Evolutionary conservation across 2,329 filamentous ascomycete genomes (phyloP).

Genomic region (Xylaria sp.): DNA sequence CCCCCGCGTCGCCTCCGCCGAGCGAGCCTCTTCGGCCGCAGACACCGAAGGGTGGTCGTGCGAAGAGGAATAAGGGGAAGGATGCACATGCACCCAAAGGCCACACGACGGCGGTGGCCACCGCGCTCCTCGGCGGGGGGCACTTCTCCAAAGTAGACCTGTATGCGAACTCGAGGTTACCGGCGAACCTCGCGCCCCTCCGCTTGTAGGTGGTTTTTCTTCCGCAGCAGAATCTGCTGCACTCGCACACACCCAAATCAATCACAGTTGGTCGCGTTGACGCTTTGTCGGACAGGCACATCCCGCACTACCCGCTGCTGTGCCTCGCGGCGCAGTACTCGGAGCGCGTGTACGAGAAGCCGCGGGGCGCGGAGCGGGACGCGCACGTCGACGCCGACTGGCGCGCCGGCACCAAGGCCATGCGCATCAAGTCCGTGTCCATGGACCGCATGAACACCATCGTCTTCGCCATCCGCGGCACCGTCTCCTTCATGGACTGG

Average conservation of each 20-base stretch:
- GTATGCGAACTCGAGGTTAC: conserved; percentile 77
- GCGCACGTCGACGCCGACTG: conserved; percentile 73
- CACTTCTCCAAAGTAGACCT: conserved; percentile 77
- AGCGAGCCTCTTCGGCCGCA: conserved; percentile 14
- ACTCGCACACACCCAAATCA: too few relatives aligned
- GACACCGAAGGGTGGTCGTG: conserved; percentile 14
- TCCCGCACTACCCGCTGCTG: conserved; percentile 75
- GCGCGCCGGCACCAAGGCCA: conserved; percentile 77
- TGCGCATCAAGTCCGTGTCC: conserved; percentile 80
- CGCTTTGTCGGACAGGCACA: conserved; percentile 58
- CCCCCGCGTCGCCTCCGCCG: conserved; percentile 15
- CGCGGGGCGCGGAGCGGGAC: conserved; percentile 64
- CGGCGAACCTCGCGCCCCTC: conserved; percentile 67
- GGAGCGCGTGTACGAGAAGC: conserved; percentile 70
- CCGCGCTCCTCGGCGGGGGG: conserved; percentile 49
- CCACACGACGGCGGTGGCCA: conserved; percentile 39
- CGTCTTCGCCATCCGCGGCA: conserved; percentile 82
- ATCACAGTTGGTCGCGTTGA: conserved; percentile 28
- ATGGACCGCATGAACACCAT: conserved; percentile 78
- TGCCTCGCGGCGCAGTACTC: conserved; percentile 80
- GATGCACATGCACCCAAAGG: conserved; percentile 42
- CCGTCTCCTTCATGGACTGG: conserved; percentile 83
- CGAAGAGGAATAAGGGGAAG: conserved; percentile 39
- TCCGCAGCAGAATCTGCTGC: too few relatives aligned
- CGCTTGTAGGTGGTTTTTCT: conserved; percentile 61